Percentiles rank a stretch among this genome's conserved stretches.
phyloP scores from a whole-genome alignment of 2,329 filamentous ascomycete species.

The Westerdykella aurantiaca region DNA sequence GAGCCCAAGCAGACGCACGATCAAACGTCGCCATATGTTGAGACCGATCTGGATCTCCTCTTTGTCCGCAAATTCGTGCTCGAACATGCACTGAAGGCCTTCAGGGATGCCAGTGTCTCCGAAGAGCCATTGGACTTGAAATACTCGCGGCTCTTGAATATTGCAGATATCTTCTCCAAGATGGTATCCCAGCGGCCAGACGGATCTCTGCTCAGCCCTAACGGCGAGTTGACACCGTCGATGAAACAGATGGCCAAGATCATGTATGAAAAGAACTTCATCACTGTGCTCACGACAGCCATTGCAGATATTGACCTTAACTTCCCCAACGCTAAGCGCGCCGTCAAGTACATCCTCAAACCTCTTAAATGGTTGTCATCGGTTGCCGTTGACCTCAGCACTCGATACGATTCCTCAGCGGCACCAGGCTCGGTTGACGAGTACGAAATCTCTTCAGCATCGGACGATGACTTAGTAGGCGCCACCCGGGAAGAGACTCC shows the following conservation, averaged over 20 bases:
- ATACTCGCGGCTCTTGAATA: constrained; percentile 78
- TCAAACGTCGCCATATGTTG: constrained; percentile 43
- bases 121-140: constrained; percentile 76
- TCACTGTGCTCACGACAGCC: constrained; percentile 79
- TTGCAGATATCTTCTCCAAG: constrained; percentile 87
- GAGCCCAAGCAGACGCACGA: constrained; percentile 53
- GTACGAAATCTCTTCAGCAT: constrained; percentile 87
- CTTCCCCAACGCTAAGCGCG: constrained; percentile 85
- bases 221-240: constrained; percentile 45
- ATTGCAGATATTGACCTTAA: constrained; percentile 95
- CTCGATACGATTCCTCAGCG: constrained; percentile 67
- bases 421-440: constrained; percentile 63
- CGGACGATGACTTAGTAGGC: constrained; percentile 76
- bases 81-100: constrained; percentile 85
- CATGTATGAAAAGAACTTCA: constrained; percentile 98
- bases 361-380: constrained; percentile 82
- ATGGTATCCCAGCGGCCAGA: constrained; percentile 64
- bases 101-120: constrained; percentile 77
- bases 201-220: constrained; percentile 34
- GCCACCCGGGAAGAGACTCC: constrained; percentile 77
- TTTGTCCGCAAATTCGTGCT: constrained; percentile 94
- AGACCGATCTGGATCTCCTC: constrained; percentile 75
- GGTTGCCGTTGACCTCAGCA: constrained; percentile 79
- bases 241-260: constrained; percentile 82
- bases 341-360: constrained; percentile 91